These are phyloP conservation scores for Curvularia hawaiiensis DNA, from an alignment of 2,329 filamentous ascomycete species.

Conservation along the genomic window DNA sequence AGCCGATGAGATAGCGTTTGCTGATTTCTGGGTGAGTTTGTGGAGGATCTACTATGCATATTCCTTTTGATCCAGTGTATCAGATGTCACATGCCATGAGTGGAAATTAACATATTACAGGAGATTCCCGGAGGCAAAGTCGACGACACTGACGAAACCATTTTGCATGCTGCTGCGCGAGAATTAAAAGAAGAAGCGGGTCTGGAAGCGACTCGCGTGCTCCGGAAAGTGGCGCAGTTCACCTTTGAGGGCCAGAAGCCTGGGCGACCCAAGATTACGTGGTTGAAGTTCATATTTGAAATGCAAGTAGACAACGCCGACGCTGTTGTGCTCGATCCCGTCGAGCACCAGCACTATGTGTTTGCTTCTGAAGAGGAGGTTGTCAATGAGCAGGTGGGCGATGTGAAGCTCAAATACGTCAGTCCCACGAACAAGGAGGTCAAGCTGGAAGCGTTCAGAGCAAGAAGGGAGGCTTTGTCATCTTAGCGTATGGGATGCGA, in stretches of 20 bases:
- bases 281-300: constrained; percentile 47
- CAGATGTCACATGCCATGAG: neutral
- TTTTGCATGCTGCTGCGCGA: constrained; percentile 56
- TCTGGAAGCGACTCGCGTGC: constrained; percentile 51
- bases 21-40: constrained; percentile 39
- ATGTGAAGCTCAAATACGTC: constrained; percentile 39
- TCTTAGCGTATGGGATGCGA: neutral
- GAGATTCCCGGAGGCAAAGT: constrained; percentile 59
- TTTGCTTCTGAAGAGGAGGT: constrained; percentile 52
- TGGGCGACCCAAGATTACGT: constrained; percentile 24
- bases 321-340: constrained; percentile 42
- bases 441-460: constrained; percentile 43
- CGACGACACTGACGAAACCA: constrained; percentile 53
- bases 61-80: neutral
- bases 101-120: constrained; percentile 34
- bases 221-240: constrained; percentile 50
- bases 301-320: constrained; percentile 39
- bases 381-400: constrained; percentile 31
- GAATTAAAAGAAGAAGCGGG: constrained; percentile 61
- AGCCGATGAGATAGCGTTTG: constrained; percentile 42
- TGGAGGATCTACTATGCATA: neutral
- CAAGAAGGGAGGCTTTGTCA: constrained; percentile 19
- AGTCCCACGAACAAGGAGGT: constrained; percentile 37
- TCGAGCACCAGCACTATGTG: constrained; percentile 49
- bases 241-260: constrained; percentile 28